Evolutionary conservation across 768 basidiomycete genomes (phyloP), one percentile per base, ranked within the genome.

Genomic region (Fomitopsis serialis): DNA sequence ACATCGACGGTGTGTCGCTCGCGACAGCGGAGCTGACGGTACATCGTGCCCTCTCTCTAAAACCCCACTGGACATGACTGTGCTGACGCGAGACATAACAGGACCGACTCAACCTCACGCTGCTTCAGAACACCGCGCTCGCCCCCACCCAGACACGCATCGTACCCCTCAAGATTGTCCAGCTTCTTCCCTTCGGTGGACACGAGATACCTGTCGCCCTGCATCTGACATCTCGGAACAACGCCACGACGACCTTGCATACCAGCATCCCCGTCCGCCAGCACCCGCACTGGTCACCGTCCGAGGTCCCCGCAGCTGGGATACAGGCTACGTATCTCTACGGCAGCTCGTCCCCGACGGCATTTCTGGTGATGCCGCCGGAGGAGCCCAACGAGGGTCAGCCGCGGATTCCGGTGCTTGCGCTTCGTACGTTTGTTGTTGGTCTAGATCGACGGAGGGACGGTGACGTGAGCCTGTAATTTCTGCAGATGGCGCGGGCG

Each of bases 401-500:
- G 1, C 61, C 66, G n/a, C 62, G 67, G 32, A 74, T 81, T 10
- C 81, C 84, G 0, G 76, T 88, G 27, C 61, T 88, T 32, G 81
- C 83, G 24, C 68, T 92, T 53, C 85, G 88, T 88, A 58, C 58
- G 79, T 76, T 19, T 44, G n/a, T n/a, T 42, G 7, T 19, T 19
- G 9, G 1, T 45, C 2, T 21, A 2, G n/a, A n/a, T n/a, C n/a
- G n/a, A n/a, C n/a, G n/a, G 29, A 11, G 34, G 6, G 29, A 42
- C 24, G 40, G 6, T 8, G 24, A 42, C 55, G n/a, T n/a, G n/a
- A n/a, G n/a, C n/a, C n/a, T n/a, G n/a, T n/a, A n/a, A n/a, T n/a
- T n/a, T n/a, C n/a, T 42, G 40, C 57, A 91, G 89, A 96, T 66
- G 94, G 94, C 2, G 92, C 94, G 1, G 93, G 93, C 1, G 89